Evolutionary conservation across 1,284 basidiomycete genomes (phyloP).

Genomic region (Trichosporon asahii): DNA sequence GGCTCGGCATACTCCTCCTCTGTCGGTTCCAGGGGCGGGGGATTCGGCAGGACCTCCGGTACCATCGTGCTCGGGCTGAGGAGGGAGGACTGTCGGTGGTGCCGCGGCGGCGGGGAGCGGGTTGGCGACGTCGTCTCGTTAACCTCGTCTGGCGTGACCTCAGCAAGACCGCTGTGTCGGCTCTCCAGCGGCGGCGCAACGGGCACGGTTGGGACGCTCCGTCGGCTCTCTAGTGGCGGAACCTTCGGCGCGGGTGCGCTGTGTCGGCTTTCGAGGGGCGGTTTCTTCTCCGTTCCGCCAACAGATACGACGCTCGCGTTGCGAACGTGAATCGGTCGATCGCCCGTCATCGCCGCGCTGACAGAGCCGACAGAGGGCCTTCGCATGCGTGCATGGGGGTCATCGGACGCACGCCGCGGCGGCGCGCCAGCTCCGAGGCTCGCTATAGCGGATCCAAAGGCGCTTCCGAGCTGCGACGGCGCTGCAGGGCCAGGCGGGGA

Average conservation of each 20-base stretch:
- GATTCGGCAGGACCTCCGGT: not conserved
- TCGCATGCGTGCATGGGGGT: not conserved
- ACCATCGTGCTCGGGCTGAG: constrained; percentile 17
- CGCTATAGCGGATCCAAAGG: constrained; percentile 1
- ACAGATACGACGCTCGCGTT: not conserved
- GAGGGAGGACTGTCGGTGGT: constrained; percentile 14
- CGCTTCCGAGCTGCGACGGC: not conserved
- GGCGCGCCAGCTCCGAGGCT: not conserved
- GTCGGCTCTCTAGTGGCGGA: not conserved
- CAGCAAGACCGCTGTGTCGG: constrained; percentile 9
- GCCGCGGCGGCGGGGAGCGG: not conserved
- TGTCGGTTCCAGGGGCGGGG: constrained; percentile 1
- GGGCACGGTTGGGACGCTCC: not conserved
- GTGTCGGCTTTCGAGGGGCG: not conserved
- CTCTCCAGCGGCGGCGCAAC: not conserved
- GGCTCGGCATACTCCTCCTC: constrained; percentile 8
- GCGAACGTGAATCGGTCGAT: not conserved
- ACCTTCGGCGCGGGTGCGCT: not conserved
- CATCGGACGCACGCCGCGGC: not conserved
- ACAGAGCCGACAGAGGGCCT: not conserved
- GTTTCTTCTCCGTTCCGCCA: not conserved
- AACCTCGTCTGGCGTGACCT: constrained; percentile 19
- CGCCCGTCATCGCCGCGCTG: not conserved
- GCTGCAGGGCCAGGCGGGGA: not conserved
- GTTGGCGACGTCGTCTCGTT: constrained; percentile 16